phyloP scores from a whole-genome alignment of 1,284 basidiomycete genomes.

The Malassezia yamatoensis region DNA sequence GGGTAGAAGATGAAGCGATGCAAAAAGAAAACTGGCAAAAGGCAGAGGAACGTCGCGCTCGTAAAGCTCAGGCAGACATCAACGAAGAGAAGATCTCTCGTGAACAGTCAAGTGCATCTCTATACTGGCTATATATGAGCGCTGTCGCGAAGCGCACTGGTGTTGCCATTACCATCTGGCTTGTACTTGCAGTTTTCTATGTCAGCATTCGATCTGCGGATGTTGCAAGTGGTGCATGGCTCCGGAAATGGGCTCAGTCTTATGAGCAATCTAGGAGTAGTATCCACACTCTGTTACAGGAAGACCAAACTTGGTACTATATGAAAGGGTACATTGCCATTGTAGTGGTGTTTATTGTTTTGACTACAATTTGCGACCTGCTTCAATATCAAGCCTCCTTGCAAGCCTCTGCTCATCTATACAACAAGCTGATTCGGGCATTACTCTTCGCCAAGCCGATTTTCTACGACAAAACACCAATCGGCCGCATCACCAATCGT shows the following conservation, averaged over 20 bases:
- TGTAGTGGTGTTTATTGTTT: conserved; percentile 27
- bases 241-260: conserved; percentile 41
- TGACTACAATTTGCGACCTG: conserved; percentile 32
- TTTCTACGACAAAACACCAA: conserved; percentile 45
- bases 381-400: conserved; percentile 34
- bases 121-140: conserved; percentile 40
- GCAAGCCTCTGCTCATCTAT: conserved; percentile 32
- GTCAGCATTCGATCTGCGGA: conserved; percentile 29
- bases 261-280: conserved; percentile 26
- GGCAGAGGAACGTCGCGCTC: conserved; percentile 10
- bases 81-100: conserved; percentile 42
- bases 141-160: conserved; percentile 21
- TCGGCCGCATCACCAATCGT: conserved; percentile 46
- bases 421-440: conserved; percentile 59
- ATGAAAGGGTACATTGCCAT: conserved; percentile 34
- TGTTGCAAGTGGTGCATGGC: conserved; percentile 38
- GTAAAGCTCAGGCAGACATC: conserved; percentile 21
- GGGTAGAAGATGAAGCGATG: conserved; percentile 21
- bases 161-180: conserved; percentile 30
- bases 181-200: conserved; percentile 28
- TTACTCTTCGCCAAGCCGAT: conserved; percentile 65
- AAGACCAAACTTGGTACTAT: conserved; percentile 36
- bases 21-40: conserved; percentile 31
- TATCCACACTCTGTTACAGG: not conserved
- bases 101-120: conserved; percentile 28